A percentile compares a stretch with the other conserved stretches of the same genome.
Evolutionary conservation across 257 asterid species (phyloP).

Genomic region (Apocynum venetum): DNA sequence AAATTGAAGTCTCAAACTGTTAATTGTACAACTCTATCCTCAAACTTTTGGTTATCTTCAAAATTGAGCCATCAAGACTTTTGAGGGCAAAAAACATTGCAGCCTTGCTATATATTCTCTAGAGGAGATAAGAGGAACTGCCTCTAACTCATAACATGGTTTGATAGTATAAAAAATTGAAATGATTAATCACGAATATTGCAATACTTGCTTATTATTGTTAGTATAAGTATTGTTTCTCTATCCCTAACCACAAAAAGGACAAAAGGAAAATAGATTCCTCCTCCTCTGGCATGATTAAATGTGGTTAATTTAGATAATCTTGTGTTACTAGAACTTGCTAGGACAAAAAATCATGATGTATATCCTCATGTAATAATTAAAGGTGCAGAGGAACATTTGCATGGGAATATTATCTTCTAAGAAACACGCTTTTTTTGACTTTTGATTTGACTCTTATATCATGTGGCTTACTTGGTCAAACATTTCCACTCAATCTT

Average conservation of each 20-base stretch:
- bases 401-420: slow-evolving; percentile 8
- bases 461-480: background rate
- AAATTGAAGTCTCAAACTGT: no score
- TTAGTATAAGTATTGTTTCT: background rate
- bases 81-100: no score
- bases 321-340: background rate
- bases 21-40: no score
- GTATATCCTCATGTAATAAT: background rate
- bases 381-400: background rate
- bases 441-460: background rate
- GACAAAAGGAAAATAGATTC: background rate
- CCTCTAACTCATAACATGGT: no score
- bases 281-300: background rate
- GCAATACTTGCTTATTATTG: background rate
- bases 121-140: no score
- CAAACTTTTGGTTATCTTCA: no score
- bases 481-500: background rate
- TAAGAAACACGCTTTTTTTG: background rate
- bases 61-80: no score
- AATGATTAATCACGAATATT: no score
- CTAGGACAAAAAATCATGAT: background rate
- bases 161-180: no score
- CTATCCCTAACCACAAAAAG: background rate
- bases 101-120: no score
- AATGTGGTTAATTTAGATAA: background rate